Evolutionary conservation across 1,284 basidiomycete genomes (phyloP).

Genomic region (Flammula alnicola): DNA sequence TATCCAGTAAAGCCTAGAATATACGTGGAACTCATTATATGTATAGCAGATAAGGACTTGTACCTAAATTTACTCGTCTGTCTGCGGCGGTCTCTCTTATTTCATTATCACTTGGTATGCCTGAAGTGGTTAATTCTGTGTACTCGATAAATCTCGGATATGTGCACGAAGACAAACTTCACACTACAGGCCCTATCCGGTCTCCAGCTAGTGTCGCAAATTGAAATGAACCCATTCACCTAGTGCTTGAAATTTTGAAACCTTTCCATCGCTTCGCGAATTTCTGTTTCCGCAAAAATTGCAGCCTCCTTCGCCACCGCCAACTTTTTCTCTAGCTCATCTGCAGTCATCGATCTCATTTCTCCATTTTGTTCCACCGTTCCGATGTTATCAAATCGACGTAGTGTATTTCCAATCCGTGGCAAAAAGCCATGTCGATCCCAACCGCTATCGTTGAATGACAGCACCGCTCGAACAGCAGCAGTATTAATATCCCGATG

Average conservation of each 20-base stretch:
- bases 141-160: too few species aligned
- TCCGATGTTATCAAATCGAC: conserved; percentile 70
- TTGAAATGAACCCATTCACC: neutral
- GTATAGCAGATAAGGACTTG: too few species aligned
- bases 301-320: conserved; percentile 70
- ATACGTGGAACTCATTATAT: too few species aligned
- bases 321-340: conserved; percentile 77
- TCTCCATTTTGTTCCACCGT: conserved; percentile 51
- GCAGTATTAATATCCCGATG: conserved; percentile 87
- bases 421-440: conserved; percentile 69
- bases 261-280: conserved; percentile 72
- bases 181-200: too few species aligned
- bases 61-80: too few species aligned
- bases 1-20: too few species aligned
- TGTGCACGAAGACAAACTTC: too few species aligned
- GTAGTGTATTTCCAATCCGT: conserved; percentile 64
- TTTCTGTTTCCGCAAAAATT: conserved; percentile 70
- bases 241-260: conserved; percentile 45
- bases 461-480: conserved; percentile 77
- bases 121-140: too few species aligned
- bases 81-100: too few species aligned
- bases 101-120: too few species aligned
- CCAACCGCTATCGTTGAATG: conserved; percentile 87
- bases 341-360: conserved; percentile 59
- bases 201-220: neutral